Evolutionary conservation across 2,329 filamentous ascomycete species (phyloP).

Genomic region (Trichoderma sp.): DNA sequence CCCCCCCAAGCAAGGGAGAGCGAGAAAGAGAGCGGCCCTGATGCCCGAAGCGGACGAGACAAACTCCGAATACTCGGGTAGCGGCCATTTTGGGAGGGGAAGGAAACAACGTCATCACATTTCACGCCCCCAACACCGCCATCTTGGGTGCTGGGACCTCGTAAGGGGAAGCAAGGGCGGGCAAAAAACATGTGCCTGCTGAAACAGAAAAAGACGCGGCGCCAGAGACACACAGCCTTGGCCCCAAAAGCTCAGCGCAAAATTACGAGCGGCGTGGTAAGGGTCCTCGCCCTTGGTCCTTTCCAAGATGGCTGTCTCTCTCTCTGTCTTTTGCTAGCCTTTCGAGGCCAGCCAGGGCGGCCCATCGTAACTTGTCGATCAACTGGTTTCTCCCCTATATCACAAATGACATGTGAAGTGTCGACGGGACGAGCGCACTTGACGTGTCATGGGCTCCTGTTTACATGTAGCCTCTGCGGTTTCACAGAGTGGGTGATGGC

Average conservation of each 20-base stretch:
- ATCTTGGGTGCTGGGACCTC: background rate
- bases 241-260: background rate
- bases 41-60: background rate
- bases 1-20: background rate
- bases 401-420: background rate
- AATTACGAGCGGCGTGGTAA: background rate
- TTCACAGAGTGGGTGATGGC: background rate
- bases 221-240: background rate
- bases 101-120: background rate
- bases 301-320: background rate
- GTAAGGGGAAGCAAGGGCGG: background rate
- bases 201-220: background rate
- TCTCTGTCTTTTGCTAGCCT: background rate
- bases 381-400: background rate
- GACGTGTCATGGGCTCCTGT: background rate
- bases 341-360: background rate
- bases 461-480: background rate
- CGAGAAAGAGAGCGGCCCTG: background rate
- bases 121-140: background rate
- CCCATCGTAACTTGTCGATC: background rate
- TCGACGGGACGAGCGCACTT: background rate
- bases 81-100: background rate
- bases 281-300: background rate
- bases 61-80: background rate
- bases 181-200: background rate